Evolutionary conservation across 1,284 basidiomycete genomes (phyloP).

Genomic region (Xerocomus amazonicus): DNA sequence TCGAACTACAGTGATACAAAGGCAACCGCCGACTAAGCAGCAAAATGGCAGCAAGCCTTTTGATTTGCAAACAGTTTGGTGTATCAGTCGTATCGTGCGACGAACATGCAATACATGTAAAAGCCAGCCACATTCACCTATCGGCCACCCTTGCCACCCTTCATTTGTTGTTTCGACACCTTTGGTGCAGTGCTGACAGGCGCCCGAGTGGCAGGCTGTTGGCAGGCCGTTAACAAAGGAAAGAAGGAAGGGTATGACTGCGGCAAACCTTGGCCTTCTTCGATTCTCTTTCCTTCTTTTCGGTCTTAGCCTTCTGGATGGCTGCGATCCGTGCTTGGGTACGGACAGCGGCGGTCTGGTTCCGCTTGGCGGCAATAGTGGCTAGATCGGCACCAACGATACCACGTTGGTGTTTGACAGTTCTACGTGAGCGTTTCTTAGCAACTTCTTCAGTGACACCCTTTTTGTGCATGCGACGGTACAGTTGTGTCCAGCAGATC

Average conservation of each 20-base stretch:
- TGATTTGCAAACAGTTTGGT: background rate
- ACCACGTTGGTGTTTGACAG: conserved; percentile 97
- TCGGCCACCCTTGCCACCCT: conserved; percentile 79
- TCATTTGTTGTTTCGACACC: conserved; percentile 95
- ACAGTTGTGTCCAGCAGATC: conserved; percentile 97
- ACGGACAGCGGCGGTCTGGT: conserved; percentile 87
- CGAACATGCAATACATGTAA: conserved; percentile 26
- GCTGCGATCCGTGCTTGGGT: conserved; percentile 79
- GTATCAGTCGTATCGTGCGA: conserved; percentile 16
- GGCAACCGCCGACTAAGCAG: too few species aligned
- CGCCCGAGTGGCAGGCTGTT: conserved; percentile 50
- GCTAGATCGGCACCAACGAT: conserved; percentile 96
- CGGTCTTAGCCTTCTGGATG: conserved; percentile 88
- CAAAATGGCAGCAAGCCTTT: too few species aligned
- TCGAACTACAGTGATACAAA: too few species aligned
- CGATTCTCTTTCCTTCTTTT: conserved; percentile 95
- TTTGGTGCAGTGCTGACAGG: conserved; percentile 63
- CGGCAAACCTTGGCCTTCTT: conserved; percentile 84
- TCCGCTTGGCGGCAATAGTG: conserved; percentile 87
- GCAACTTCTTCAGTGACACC: conserved; percentile 98
- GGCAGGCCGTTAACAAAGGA: conserved; percentile 5
- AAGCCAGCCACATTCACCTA: conserved; percentile 26
- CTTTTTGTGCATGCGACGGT: conserved; percentile 99
- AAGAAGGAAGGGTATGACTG: background rate
- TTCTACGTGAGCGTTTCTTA: conserved; percentile 97